Conservation (phyloP, 116 monocot genomes). For the Cymodocea nodosa region DNA sequence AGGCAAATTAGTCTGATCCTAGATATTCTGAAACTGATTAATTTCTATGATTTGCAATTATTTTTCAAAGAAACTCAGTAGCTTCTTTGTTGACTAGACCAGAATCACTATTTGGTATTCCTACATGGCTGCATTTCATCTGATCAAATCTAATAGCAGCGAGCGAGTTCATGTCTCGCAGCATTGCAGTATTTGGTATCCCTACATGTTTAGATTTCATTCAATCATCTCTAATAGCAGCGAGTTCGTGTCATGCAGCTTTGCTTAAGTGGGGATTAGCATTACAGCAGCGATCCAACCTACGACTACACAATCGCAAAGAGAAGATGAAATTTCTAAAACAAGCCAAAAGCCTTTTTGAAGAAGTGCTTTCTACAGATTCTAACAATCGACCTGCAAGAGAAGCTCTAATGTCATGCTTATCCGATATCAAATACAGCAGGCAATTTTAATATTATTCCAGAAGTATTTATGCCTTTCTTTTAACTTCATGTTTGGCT, state of each 20-base stretch:
- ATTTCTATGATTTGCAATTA: too few species aligned
- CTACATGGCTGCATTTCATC: neutral
- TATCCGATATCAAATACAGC: constrained; percentile 43
- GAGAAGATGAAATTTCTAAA: constrained; percentile 60
- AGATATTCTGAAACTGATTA: too few species aligned
- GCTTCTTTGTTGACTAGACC: too few species aligned
- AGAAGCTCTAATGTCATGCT: constrained; percentile 57
- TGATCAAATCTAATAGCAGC: neutral
- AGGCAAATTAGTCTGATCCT: too few species aligned
- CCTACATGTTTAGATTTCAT: neutral
- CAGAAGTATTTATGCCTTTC: neutral
- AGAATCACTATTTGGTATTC: too few species aligned
- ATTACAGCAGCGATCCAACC: constrained; percentile 52
- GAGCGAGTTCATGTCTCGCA: constrained; percentile 7
- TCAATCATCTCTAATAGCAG: neutral
- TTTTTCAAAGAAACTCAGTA: too few species aligned
- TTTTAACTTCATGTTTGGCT: neutral
- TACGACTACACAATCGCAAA: constrained; percentile 31
- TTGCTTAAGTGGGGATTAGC: constrained; percentile 71
- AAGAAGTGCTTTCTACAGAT: constrained; percentile 60
- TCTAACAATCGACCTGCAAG: constrained; percentile 39
- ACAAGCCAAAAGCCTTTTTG: constrained; percentile 77
- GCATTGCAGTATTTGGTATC: too few species aligned
- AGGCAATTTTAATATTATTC: neutral
- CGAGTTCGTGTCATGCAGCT: constrained; percentile 31